These are phyloP conservation scores for Microcera coccophila DNA, from an alignment of 2,329 filamentous ascomycete genomes.

Conservation along the genomic window DNA sequence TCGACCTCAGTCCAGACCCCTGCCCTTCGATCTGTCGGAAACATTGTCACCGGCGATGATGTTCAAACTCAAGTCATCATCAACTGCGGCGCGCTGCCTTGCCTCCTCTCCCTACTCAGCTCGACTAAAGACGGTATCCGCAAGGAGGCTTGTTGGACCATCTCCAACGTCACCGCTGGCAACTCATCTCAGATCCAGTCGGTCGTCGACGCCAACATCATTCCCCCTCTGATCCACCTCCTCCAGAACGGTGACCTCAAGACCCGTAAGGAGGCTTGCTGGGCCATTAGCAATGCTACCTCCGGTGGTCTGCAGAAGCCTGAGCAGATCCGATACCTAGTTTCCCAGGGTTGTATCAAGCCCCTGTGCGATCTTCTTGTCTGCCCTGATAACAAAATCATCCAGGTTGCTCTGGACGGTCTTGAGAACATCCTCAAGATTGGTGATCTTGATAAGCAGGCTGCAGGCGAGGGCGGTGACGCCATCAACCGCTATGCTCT, in stretches of 20 bases:
- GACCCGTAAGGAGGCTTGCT: constrained; percentile 98
- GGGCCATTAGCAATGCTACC: constrained; percentile 98
- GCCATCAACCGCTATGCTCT: constrained; percentile 94
- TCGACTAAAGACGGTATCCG: constrained; percentile 98
- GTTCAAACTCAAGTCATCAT: constrained; percentile 99
- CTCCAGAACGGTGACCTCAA: constrained; percentile 97
- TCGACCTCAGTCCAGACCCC: constrained; percentile 98
- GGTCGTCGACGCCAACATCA: constrained; percentile 94
- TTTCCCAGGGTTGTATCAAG: constrained; percentile 92
- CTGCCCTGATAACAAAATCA: constrained; percentile 99
- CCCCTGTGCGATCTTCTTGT: constrained; percentile 90
- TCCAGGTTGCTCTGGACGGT: constrained; percentile 95
- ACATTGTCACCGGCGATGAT: constrained; percentile 98
- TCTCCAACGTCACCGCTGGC: constrained; percentile 96
- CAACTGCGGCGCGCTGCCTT: constrained; percentile 91
- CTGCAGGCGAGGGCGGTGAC: constrained; percentile 67
- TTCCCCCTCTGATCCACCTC: constrained; percentile 91
- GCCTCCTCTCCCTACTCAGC: constrained; percentile 87
- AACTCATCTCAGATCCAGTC: constrained; percentile 97
- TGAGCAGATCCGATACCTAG: constrained; percentile 95
- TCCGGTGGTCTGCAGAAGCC: constrained; percentile 97
- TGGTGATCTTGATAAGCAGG: constrained; percentile 96
- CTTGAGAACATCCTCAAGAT: constrained; percentile 99
- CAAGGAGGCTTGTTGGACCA: constrained; percentile 99
- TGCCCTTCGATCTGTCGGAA: constrained; percentile 92